phyloP scores from a whole-genome alignment of 139 green algal species.

The Micromonas commoda region DNA sequence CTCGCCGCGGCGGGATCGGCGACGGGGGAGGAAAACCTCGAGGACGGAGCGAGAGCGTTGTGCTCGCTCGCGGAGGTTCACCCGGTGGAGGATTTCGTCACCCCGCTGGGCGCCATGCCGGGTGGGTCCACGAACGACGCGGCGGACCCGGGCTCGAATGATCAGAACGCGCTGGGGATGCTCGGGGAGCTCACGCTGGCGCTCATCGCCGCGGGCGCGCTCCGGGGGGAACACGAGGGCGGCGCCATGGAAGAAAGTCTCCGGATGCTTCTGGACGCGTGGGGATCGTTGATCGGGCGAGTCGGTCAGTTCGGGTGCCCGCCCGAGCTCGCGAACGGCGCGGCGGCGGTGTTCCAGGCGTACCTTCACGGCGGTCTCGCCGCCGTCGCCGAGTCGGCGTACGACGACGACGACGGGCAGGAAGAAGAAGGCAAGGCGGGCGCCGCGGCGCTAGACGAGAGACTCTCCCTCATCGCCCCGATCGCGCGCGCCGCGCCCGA shows the following conservation, averaged over 20 bases:
- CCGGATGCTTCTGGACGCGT: slow-evolving; percentile 28
- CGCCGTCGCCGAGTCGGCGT: slow-evolving; percentile 46
- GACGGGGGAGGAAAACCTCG: slow-evolving; percentile 46
- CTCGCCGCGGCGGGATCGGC: slow-evolving; percentile 36
- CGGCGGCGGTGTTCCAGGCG: slow-evolving; percentile 40
- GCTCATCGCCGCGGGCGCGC: slow-evolving; percentile 23
- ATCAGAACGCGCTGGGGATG: not conserved
- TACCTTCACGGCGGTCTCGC: slow-evolving; percentile 44
- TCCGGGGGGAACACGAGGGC: slow-evolving; percentile 28
- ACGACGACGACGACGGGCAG: slow-evolving; percentile 61
- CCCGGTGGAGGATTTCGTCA: not conserved
- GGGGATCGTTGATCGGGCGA: not conserved
- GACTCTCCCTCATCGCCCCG: slow-evolving; percentile 49
- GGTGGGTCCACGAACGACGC: too few relatives aligned
- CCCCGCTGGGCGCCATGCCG: not conserved
- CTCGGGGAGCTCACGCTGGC: slow-evolving; percentile 25
- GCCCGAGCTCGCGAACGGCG: slow-evolving; percentile 30
- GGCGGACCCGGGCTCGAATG: too few relatives aligned
- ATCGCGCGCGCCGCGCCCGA: slow-evolving; percentile 50
- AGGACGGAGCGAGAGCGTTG: slow-evolving; percentile 54
- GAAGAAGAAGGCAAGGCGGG: slow-evolving; percentile 45
- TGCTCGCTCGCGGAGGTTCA: slow-evolving; percentile 11
- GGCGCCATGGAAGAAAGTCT: not conserved
- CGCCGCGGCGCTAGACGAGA: slow-evolving; percentile 43
- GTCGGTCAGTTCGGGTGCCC: slow-evolving; percentile 6